These are phyloP conservation scores for Neckera pumila DNA, from an alignment of 225 moss, liverwort and hornwort genomes.

Conservation along the genomic window DNA sequence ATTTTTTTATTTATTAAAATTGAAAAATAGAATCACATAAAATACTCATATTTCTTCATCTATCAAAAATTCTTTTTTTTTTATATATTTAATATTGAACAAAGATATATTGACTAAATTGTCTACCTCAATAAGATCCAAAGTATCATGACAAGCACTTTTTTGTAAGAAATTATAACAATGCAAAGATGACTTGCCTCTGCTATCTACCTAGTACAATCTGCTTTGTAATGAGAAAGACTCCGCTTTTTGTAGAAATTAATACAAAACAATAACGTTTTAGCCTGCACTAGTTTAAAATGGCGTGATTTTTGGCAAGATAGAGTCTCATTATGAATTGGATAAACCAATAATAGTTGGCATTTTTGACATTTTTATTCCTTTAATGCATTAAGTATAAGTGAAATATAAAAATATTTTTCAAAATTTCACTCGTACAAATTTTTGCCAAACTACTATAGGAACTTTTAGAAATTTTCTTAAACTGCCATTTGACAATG, in stretches of 20 bases:
- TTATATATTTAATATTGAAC: neutral
- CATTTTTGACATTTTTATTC: neutral
- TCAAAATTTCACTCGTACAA: neutral
- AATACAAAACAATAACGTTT: neutral
- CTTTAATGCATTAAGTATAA: neutral
- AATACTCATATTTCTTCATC: neutral
- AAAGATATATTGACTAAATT: neutral
- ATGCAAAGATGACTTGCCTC: too few species aligned
- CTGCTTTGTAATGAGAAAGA: too few species aligned
- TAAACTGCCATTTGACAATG: too few species aligned
- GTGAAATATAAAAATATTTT: neutral
- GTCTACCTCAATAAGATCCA: neutral
- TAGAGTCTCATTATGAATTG: neutral
- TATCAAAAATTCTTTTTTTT: too few species aligned
- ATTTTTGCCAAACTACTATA: neutral
- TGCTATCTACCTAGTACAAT: too few species aligned
- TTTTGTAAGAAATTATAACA: neutral
- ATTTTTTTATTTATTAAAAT: neutral
- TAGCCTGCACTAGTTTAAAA: neutral
- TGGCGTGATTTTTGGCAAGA: neutral
- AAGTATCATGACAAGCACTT: neutral
- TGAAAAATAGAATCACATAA: rapidly evolving
- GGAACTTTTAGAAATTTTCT: too few species aligned
- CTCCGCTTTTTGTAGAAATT: neutral
- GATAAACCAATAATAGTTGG: neutral